Base-by-base conservation (phyloP, 2,329 filamentous ascomycete species). In the Pezicula neosporulosa region DNA sequence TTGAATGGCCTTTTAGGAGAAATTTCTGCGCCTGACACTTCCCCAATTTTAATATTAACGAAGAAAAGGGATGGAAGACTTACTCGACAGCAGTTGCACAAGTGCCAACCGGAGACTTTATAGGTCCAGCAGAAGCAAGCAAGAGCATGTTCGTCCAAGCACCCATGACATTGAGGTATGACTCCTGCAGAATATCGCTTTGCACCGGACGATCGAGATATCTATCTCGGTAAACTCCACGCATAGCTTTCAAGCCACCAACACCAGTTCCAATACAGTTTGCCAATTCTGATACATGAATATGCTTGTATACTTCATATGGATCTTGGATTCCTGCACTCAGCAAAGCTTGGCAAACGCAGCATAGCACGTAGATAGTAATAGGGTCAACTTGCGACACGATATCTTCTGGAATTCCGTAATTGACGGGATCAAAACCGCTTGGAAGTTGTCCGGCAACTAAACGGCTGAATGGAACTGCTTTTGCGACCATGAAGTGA, bases 301-400 rank as follows among this genome's bases (percentile, higher is more conserved):
- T 90, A 65, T 97, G 97, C 78, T 97, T 90, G 83, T 97, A 97
- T 74, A 97, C 96, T 75, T 97, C 93, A 68, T 97, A 97, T 8
- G 93, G 93, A 67, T 97, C 93, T 24, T 92, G 97, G 70, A 97
- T 91, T 83, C 93, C 93, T 54, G 89, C 86, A 27, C 89, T 87
- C 39, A 97, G 80, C 9, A 97, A 85, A 51, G 90, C 84, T 71
- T 97, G 93, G 1, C 87, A 90, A 39, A 91, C 94, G 42, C 89
- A 94, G 42, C 97, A 90, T 35, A 97, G 86, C 18, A 96, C 89
- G 68, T 89, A 97, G 45, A 97, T 80, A 1, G 93, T 96, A 58
- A 96, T 90, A 7, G 90, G 91, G 66, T 97, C 93, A 56, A 97
- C 93, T 68, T 97, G 93, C 38, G 85, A 86, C 68, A 97, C 92